A percentile compares a stretch with the other conserved stretches of the same genome.
These are phyloP conservation scores for Novakomyces olei DNA, from an alignment of 805 yeast species.

Conservation along the genomic window DNA sequence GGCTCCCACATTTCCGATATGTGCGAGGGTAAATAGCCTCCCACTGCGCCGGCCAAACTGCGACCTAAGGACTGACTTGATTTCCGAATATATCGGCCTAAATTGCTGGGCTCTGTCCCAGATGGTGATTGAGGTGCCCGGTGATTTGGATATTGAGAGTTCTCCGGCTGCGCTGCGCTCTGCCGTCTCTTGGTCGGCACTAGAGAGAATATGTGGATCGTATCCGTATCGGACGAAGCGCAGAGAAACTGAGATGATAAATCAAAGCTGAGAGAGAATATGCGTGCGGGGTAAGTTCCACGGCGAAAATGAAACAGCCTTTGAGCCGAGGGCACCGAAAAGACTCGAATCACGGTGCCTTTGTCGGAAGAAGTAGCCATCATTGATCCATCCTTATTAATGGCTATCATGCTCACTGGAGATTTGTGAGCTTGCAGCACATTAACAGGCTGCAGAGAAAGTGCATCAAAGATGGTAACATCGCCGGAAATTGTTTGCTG, in stretches of 20 bases:
- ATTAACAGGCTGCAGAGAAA: conserved; percentile 50
- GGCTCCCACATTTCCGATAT: conserved; percentile 74
- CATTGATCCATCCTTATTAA: conserved; percentile 55
- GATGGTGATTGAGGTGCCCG: not conserved
- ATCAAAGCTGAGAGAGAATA: conserved; percentile 57
- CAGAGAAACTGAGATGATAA: conserved; percentile 44
- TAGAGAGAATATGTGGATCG: conserved; percentile 61
- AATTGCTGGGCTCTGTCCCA: not conserved
- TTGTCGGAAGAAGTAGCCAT: conserved; percentile 76
- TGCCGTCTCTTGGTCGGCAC: not conserved
- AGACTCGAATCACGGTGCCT: conserved; percentile 77
- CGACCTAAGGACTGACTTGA: conserved; percentile 16
- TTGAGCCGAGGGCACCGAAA: conserved; percentile 32
- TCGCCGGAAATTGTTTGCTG: conserved; percentile 25
- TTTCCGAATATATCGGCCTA: conserved; percentile 11
- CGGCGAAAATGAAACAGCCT: conserved; percentile 54
- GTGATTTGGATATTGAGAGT: too few species aligned
- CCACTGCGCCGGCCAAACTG: conserved; percentile 52
- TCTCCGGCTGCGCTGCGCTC: too few species aligned
- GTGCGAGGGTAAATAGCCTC: conserved; percentile 62
- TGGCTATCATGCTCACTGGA: conserved; percentile 40
- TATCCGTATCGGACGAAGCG: conserved; percentile 76
- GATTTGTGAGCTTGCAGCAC: conserved; percentile 74
- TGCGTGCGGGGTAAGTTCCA: conserved; percentile 67
- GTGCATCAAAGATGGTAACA: conserved; percentile 59